These are phyloP conservation scores for Ganoderma boninense DNA, from an alignment of 1,284 basidiomycete genomes.

Conservation along the genomic window DNA sequence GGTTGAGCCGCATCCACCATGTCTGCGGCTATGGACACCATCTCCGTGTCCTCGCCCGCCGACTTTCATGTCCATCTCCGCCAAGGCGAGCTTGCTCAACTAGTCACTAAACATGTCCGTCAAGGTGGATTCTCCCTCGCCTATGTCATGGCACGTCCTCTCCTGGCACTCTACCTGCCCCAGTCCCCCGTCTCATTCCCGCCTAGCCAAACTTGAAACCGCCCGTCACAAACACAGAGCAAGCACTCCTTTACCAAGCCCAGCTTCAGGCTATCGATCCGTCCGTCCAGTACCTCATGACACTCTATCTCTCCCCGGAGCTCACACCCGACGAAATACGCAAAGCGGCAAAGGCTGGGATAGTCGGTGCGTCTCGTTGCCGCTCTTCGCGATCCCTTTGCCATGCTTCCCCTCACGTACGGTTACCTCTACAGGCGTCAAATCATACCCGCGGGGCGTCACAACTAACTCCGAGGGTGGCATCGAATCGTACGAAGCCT, in stretches of 20 bases:
- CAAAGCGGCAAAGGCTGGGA: conserved; percentile 87
- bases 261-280: conserved; percentile 83
- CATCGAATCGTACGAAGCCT: conserved; percentile 95
- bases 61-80: conserved; percentile 98
- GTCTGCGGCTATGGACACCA: conserved; percentile 43
- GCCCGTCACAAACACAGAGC: conserved; percentile 87
- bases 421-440: conserved; percentile 73
- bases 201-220: conserved; percentile 92
- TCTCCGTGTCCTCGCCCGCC: conserved; percentile 76
- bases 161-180: conserved; percentile 11
- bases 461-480: conserved; percentile 98
- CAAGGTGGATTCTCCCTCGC: conserved; percentile 91
- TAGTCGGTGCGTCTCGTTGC: conserved; percentile 63
- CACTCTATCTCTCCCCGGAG: conserved; percentile 91
- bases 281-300: conserved; percentile 90
- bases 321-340: conserved; percentile 92
- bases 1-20: conserved; percentile 9
- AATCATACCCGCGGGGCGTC: conserved; percentile 97
- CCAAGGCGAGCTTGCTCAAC: conserved; percentile 82
- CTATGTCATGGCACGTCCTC: conserved; percentile 90
- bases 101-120: conserved; percentile 92
- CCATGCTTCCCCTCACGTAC: conserved; percentile 1
- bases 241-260: conserved; percentile 84
- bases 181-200: conserved; percentile 20
- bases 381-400: conserved; percentile 9